phyloP scores from a whole-genome alignment of 371 early-diverging fungal genomes.

The Mortierella sp. region DNA sequence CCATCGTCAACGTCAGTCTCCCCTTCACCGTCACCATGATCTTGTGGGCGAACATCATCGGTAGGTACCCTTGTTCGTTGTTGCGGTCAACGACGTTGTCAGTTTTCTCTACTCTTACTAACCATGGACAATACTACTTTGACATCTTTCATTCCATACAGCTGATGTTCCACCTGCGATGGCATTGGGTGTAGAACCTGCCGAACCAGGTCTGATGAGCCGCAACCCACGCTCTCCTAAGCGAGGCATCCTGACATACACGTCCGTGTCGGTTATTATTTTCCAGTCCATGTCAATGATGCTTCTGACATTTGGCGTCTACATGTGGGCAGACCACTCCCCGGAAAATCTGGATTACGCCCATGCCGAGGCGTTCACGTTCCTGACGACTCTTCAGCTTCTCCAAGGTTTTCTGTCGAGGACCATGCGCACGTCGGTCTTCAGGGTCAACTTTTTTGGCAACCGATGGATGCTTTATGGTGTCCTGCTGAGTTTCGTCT shows the following conservation, averaged over 20 bases:
- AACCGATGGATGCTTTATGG: conserved; percentile 86
- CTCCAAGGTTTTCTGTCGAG: conserved; percentile 85
- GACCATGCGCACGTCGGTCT: conserved; percentile 75
- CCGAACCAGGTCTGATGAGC: conserved; percentile 79
- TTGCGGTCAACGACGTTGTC: too few relatives aligned
- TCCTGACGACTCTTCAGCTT: conserved; percentile 85
- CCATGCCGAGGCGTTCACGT: conserved; percentile 77
- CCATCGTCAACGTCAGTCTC: conserved; percentile 63
- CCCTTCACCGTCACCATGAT: conserved; percentile 77
- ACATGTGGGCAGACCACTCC: conserved; percentile 55
- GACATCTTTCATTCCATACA: conserved; percentile 9
- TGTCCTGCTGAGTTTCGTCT: conserved; percentile 74
- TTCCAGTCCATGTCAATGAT: conserved; percentile 79
- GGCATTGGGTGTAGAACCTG: conserved; percentile 79
- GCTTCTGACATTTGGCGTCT: conserved; percentile 68
- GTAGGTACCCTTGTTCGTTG: conserved; percentile 60
- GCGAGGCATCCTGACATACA: conserved; percentile 72
- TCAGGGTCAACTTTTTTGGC: conserved; percentile 75
- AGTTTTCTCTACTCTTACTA: neutral
- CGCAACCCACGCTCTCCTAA: conserved; percentile 72
- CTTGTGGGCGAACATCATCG: conserved; percentile 91
- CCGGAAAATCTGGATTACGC: conserved; percentile 48
- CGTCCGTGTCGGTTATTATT: conserved; percentile 71
- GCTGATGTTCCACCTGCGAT: conserved; percentile 79
- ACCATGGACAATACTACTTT: neutral